A percentile compares a stretch with the other conserved stretches of the same genome.
Conservation (phyloP, 2,329 filamentous ascomycete species). For the Cladosporium sp. region DNA sequence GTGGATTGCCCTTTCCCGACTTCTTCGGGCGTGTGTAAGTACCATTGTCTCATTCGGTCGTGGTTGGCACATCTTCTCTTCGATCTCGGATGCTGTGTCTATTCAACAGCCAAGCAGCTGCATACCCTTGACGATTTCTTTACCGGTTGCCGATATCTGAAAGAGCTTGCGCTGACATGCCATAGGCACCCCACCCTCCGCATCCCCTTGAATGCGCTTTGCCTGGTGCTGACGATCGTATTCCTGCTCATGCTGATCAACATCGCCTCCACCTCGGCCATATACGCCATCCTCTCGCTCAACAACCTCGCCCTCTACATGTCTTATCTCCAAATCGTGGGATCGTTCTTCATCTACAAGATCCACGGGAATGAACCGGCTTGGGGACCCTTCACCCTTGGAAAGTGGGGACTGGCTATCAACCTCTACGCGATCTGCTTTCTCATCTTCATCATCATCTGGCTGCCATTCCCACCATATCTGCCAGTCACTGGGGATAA, state of each 20-base stretch:
- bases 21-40: conserved; percentile 11
- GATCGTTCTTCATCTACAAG: conserved; percentile 23
- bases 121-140: too few species aligned
- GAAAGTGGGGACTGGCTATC: conserved; percentile 14
- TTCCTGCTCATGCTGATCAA: conserved; percentile 23
- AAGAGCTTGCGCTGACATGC: too few species aligned
- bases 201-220: conserved; percentile 35
- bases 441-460: conserved; percentile 32
- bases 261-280: conserved; percentile 25
- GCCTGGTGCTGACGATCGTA: conserved; percentile 27
- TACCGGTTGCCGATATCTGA: too few species aligned
- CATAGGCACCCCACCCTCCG: conserved; percentile 14
- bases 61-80: too few species aligned
- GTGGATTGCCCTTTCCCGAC: conserved; percentile 1
- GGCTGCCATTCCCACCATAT: conserved; percentile 19
- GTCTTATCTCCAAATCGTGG: conserved; percentile 31
- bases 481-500: conserved; percentile 14
- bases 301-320: conserved; percentile 29
- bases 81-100: too few species aligned
- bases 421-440: conserved; percentile 32
- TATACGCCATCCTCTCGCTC: conserved; percentile 32
- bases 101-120: too few species aligned
- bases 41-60: too few species aligned
- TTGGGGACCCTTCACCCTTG: conserved; percentile 14
- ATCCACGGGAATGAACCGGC: not conserved